These are phyloP conservation scores for Zymoseptoria ardabiliae DNA, from an alignment of 2,329 filamentous ascomycete genomes.

Conservation along the genomic window DNA sequence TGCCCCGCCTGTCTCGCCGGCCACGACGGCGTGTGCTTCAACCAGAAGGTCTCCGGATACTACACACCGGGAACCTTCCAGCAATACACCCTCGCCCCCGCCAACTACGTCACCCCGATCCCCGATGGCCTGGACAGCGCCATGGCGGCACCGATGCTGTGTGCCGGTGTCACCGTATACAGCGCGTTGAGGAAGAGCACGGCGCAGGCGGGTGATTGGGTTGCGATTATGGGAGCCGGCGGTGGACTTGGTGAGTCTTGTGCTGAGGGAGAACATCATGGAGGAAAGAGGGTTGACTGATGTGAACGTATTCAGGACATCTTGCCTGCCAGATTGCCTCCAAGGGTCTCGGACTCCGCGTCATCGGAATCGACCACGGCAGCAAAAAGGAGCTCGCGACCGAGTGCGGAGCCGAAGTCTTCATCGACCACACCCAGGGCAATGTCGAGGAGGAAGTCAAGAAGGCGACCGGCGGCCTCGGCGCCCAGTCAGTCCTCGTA, in stretches of 20 bases:
- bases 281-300: background rate
- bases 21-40: constrained; percentile 49
- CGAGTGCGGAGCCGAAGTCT: constrained; percentile 58
- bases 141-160: constrained; percentile 59
- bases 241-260: constrained; percentile 20
- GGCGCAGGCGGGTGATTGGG: constrained; percentile 52
- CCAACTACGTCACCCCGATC: constrained; percentile 63
- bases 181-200: constrained; percentile 55
- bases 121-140: constrained; percentile 54
- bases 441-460: constrained; percentile 50
- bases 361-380: constrained; percentile 59
- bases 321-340: constrained; percentile 54
- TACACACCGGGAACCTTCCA: constrained; percentile 67
- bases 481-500: constrained; percentile 55
- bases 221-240: constrained; percentile 43
- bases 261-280: background rate
- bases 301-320: constrained; percentile 40
- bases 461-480: constrained; percentile 49
- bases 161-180: constrained; percentile 62
- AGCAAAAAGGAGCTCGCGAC: constrained; percentile 56
- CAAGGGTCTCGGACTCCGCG: constrained; percentile 54
- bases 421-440: constrained; percentile 54
- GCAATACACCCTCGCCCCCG: constrained; percentile 57
- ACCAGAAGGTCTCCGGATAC: constrained; percentile 56
- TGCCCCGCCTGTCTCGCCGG: constrained; percentile 49